A percentile compares a stretch with the other conserved stretches of the same genome.
Evolutionary conservation across 768 basidiomycete species (phyloP).

Genomic region (Pleurotus sapidus): DNA sequence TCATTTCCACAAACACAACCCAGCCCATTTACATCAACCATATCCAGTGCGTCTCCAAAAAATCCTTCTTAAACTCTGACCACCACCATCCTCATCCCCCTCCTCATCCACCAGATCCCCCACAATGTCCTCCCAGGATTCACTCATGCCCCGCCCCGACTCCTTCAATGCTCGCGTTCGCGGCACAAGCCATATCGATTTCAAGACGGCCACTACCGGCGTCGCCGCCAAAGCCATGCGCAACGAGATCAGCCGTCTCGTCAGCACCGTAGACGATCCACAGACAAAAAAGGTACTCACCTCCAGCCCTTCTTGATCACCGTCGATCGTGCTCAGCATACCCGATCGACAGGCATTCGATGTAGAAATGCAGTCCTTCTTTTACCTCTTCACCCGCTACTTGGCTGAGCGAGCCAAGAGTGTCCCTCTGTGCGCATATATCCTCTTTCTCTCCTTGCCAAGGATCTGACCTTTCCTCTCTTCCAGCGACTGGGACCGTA

Average conservation of each 20-base stretch:
- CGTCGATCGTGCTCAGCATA: slow-evolving; percentile 14
- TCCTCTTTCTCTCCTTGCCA: slow-evolving; percentile 7
- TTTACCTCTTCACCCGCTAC: slow-evolving; percentile 94
- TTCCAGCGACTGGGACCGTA: slow-evolving; percentile 81
- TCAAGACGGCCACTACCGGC: slow-evolving; percentile 96
- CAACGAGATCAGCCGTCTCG: slow-evolving; percentile 95
- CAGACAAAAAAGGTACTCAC: slow-evolving; percentile 71
- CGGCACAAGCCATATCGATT: slow-evolving; percentile 84
- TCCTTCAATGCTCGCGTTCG: slow-evolving; percentile 71
- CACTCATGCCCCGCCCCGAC: slow-evolving; percentile 60
- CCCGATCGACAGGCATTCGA: slow-evolving; percentile 68
- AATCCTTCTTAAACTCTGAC: slow-evolving; percentile 12
- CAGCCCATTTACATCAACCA: slow-evolving; percentile 55
- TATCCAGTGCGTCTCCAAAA: slow-evolving; percentile 30
- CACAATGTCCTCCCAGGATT: slow-evolving; percentile 47
- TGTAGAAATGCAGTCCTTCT: slow-evolving; percentile 95
- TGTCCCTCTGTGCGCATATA: slow-evolving; percentile 69
- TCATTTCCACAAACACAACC: slow-evolving; percentile 66
- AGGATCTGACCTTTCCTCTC: slow-evolving; percentile 28
- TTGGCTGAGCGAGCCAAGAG: slow-evolving; percentile 85
- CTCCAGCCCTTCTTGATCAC: slow-evolving; percentile 9
- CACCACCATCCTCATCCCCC: slow-evolving; percentile 13
- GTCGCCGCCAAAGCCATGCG: slow-evolving; percentile 96
- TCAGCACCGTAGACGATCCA: slow-evolving; percentile 78
- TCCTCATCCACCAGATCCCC: slow-evolving; percentile 8